These are phyloP conservation scores for Oryza meridionalis DNA, from an alignment of 176 grass and related monocot genomes.

Conservation along the genomic window DNA sequence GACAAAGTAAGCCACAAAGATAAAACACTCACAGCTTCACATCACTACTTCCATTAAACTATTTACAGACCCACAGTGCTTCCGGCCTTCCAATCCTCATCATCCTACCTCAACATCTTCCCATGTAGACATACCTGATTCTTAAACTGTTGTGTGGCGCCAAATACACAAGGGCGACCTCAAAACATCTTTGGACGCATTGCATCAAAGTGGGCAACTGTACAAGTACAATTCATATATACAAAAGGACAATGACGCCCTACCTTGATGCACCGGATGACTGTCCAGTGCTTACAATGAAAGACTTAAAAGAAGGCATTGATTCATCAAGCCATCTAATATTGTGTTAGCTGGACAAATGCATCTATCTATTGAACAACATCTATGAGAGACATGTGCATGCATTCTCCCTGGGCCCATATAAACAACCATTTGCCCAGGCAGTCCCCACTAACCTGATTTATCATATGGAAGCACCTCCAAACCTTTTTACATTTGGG, in stretches of 20 bases:
- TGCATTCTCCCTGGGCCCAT: constrained; percentile 54
- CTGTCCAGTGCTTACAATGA: constrained; percentile 35
- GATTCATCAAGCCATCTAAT: constrained; percentile 36
- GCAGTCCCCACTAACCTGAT: constrained; percentile 62
- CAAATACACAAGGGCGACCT: constrained; percentile 17
- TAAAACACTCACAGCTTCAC: too few relatives aligned
- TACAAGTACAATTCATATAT: constrained; percentile 47
- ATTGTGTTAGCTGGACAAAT: too few relatives aligned
- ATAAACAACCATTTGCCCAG: constrained; percentile 68
- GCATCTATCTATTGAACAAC: constrained; percentile 45
- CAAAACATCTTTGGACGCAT: neutral
- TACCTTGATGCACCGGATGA: constrained; percentile 32
- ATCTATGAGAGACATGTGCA: constrained; percentile 45
- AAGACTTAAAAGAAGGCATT: constrained; percentile 10
- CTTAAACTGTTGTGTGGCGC: neutral
- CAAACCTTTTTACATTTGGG: constrained; percentile 68
- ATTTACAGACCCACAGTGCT: neutral
- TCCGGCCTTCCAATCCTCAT: neutral
- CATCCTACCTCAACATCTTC: too few relatives aligned
- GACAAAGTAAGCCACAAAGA: neutral
- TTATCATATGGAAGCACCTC: constrained; percentile 70
- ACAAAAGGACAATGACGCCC: constrained; percentile 36
- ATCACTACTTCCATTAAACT: neutral
- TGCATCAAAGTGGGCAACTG: constrained; percentile 16
- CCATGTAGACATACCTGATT: neutral